Conservation (phyloP, 2,329 filamentous ascomycete species). For the Epicoccum nigrum region DNA sequence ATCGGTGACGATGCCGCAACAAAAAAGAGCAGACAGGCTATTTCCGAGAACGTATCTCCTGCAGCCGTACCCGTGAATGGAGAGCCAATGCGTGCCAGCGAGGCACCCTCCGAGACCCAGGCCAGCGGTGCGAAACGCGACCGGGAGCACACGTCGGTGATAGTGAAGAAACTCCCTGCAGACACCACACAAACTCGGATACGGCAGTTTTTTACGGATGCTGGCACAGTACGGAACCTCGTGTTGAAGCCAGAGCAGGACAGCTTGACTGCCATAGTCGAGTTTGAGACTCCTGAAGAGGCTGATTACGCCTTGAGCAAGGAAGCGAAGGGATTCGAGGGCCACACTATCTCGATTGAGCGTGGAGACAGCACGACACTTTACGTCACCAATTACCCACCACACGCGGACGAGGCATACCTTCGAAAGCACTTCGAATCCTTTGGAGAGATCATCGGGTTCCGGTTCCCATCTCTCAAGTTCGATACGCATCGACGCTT, state of each 20-base stretch:
- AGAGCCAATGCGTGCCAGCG: constrained; percentile 31
- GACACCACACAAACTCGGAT: constrained; percentile 74
- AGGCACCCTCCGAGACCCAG: constrained; percentile 44
- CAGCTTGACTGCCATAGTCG: constrained; percentile 75
- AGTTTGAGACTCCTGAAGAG: constrained; percentile 82
- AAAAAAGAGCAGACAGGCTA: constrained; percentile 69
- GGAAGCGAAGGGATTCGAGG: constrained; percentile 79
- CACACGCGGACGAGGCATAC: constrained; percentile 72
- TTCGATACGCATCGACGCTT: constrained; percentile 88
- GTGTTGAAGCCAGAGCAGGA: constrained; percentile 68
- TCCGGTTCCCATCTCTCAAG: constrained; percentile 91
- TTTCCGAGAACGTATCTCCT: constrained; percentile 28
- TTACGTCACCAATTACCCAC: constrained; percentile 89
- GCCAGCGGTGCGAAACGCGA: constrained; percentile 69
- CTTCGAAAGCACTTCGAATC: constrained; percentile 68
- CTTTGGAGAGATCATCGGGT: constrained; percentile 81
- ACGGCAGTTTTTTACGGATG: constrained; percentile 89
- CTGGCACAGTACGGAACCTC: constrained; percentile 81
- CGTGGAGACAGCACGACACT: constrained; percentile 80
- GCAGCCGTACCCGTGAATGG: constrained; percentile 23
- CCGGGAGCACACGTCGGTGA: constrained; percentile 85
- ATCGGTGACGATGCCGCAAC: constrained; percentile 59
- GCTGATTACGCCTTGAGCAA: constrained; percentile 80
- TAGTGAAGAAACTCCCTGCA: constrained; percentile 76
- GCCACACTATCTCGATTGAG: constrained; percentile 73